Conservation (phyloP, 2,329 filamentous ascomycete genomes). For the Calonectria crousiana region DNA sequence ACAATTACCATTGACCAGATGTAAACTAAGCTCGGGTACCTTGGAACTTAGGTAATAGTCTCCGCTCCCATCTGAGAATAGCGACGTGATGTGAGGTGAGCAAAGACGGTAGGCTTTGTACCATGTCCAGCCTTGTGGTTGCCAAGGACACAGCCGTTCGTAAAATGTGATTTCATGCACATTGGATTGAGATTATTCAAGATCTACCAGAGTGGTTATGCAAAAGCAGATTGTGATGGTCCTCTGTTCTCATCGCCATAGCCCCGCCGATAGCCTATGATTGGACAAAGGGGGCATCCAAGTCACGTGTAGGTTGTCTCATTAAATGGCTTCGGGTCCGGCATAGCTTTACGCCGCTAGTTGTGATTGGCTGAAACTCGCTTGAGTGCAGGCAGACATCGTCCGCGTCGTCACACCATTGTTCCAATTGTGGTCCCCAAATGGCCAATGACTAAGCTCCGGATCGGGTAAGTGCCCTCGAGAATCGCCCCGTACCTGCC, state of each 20-base stretch:
- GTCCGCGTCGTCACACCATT: constrained; percentile 18
- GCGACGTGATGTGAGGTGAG: too few relatives aligned
- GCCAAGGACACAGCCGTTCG: neutral
- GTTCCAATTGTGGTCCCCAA: constrained; percentile 12
- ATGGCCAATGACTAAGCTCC: constrained; percentile 26
- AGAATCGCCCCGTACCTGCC: constrained; percentile 29
- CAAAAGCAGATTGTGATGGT: neutral
- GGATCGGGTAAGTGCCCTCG: constrained; percentile 37
- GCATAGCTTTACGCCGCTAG: neutral
- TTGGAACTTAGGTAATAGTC: neutral
- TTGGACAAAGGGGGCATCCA: neutral
- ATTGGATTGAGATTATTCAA: neutral
- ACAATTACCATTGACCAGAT: neutral
- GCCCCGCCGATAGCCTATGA: neutral
- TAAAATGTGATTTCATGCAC: neutral
- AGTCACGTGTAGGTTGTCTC: neutral
- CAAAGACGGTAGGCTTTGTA: neutral
- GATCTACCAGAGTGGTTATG: neutral
- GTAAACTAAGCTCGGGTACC: neutral
- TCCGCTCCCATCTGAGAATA: neutral
- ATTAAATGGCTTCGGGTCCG: neutral
- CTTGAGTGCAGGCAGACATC: constrained; percentile 16
- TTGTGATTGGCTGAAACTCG: neutral
- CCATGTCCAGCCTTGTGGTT: neutral
- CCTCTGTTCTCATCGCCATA: neutral